Conservation (phyloP, 2,329 filamentous ascomycete species). For the Fusarium sp. region DNA sequence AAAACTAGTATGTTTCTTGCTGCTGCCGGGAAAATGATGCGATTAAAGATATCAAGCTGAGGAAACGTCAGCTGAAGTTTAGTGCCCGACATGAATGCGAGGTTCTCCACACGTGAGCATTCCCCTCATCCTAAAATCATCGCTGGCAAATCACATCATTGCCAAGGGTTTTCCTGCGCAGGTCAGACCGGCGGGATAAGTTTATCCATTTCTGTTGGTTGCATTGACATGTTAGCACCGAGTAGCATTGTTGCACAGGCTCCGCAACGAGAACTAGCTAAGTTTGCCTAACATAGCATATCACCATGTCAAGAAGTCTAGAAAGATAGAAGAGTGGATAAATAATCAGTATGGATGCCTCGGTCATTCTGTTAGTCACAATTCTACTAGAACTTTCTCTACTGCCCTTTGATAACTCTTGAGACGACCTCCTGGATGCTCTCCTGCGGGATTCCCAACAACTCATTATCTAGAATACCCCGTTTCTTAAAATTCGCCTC, state of each 20-base stretch:
- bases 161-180: background rate
- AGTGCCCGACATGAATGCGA: background rate
- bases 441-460: background rate
- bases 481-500: background rate
- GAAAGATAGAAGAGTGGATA: too few species aligned
- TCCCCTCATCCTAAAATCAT: background rate
- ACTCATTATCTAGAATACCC: background rate
- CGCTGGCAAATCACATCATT: background rate
- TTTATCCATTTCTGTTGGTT: background rate
- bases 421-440: background rate
- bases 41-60: background rate
- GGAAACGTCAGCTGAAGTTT: conserved; percentile 1
- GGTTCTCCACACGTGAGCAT: conserved; percentile 11
- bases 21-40: background rate
- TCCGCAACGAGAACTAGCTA: background rate
- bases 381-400: background rate
- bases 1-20: accelerated
- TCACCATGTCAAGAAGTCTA: too few species aligned
- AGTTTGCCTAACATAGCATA: accelerated
- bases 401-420: background rate
- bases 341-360: too few species aligned
- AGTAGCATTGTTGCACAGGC: background rate
- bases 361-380: too few species aligned
- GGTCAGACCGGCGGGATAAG: background rate
- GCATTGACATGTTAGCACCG: background rate